These are phyloP conservation scores for Pterothamnion heteromorphum DNA, from an alignment of 31 red algal genomes.

Conservation along the genomic window DNA sequence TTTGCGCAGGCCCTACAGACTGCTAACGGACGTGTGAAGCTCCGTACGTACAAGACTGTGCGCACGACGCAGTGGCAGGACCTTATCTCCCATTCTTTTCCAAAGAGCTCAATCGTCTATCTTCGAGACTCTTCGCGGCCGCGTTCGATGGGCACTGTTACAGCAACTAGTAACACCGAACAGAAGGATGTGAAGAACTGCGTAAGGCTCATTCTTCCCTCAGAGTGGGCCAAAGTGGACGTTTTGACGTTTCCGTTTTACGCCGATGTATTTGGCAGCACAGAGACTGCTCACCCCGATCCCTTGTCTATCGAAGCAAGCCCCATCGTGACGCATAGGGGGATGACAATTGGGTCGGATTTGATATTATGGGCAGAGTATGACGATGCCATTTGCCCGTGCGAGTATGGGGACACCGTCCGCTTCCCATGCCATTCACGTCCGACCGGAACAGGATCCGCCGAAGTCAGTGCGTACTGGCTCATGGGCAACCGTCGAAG, in stretches of 20 bases:
- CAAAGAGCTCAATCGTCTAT: neutral
- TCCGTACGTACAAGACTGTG: too few relatives aligned
- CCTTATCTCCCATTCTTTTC: neutral
- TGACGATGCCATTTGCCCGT: neutral
- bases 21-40: too few relatives aligned
- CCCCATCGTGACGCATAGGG: too few relatives aligned
- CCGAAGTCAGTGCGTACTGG: neutral
- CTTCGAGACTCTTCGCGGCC: neutral
- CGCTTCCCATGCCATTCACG: neutral
- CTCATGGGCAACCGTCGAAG: neutral
- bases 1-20: too few relatives aligned
- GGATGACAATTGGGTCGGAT: neutral
- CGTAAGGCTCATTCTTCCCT: neutral
- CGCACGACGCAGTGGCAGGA: neutral
- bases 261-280: neutral
- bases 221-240: neutral
- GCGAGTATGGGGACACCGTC: neutral
- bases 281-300: neutral
- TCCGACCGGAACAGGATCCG: neutral
- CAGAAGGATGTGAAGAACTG: neutral
- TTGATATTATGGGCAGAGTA: neutral
- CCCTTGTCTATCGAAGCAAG: neutral
- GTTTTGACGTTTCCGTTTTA: neutral
- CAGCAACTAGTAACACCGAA: neutral
- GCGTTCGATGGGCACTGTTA: neutral